These are phyloP conservation scores for Trametes maxima DNA, from an alignment of 768 basidiomycete genomes.

Conservation along the genomic window DNA sequence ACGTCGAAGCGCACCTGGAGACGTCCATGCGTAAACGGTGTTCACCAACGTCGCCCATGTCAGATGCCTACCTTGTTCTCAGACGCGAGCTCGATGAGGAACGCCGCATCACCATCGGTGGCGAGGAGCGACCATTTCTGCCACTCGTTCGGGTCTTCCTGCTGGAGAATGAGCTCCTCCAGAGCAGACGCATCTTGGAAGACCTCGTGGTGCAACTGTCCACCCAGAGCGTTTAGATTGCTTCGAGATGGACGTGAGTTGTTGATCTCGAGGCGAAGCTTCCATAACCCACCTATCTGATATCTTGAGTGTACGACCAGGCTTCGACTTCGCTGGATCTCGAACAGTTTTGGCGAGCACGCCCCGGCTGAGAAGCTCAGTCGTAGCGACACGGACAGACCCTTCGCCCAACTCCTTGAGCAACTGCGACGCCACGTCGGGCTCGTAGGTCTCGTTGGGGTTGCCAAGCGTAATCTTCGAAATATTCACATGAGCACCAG, in stretches of 20 bases:
- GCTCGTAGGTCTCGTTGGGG: constrained; percentile 67
- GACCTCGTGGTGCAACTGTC: constrained; percentile 61
- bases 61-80: constrained; percentile 60
- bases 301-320: constrained; percentile 76
- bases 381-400: constrained; percentile 55
- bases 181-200: constrained; percentile 72
- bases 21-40: not conserved
- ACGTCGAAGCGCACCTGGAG: constrained; percentile 70
- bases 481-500: not conserved
- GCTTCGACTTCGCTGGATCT: constrained; percentile 62
- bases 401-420: constrained; percentile 60
- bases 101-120: constrained; percentile 79
- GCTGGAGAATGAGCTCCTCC: constrained; percentile 52
- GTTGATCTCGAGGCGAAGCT: not conserved
- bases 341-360: constrained; percentile 68
- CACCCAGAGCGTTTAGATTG: constrained; percentile 68
- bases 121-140: constrained; percentile 81
- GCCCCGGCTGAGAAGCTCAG: constrained; percentile 62
- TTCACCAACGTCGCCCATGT: too few relatives aligned
- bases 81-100: constrained; percentile 79
- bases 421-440: constrained; percentile 57
- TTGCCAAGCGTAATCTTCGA: constrained; percentile 77
- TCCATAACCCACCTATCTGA: constrained; percentile 60
- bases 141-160: constrained; percentile 46
- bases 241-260: constrained; percentile 37